Evolutionary conservation across 805 yeast species (phyloP).

Genomic region (Metschnikowia matae): DNA sequence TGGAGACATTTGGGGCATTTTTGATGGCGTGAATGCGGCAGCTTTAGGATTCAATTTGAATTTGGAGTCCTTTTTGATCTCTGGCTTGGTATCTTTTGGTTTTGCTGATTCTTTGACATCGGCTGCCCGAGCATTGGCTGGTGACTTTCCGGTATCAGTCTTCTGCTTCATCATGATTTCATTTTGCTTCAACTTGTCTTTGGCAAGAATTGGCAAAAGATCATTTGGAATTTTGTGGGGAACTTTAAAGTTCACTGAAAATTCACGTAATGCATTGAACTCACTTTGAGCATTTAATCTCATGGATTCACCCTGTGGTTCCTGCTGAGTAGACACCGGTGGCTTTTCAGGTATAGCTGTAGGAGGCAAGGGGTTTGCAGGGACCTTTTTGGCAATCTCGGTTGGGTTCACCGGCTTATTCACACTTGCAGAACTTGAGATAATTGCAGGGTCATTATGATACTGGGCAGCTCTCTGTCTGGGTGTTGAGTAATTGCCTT

Average conservation of each 20-base stretch:
- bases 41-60: slow-evolving; percentile 71
- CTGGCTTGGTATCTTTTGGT: slow-evolving; percentile 2
- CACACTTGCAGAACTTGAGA: slow-evolving; percentile 46
- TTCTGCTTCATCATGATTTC: slow-evolving; percentile 47
- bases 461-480: slow-evolving; percentile 49
- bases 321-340: background rate
- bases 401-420: slow-evolving; percentile 14
- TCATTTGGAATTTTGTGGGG: slow-evolving; percentile 59
- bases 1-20: slow-evolving; percentile 25
- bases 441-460: slow-evolving; percentile 64
- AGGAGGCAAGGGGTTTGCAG: slow-evolving; percentile 15
- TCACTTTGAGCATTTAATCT: slow-evolving; percentile 55
- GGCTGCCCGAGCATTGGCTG: background rate
- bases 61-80: slow-evolving; percentile 22
- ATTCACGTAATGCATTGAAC: slow-evolving; percentile 67
- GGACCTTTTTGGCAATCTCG: background rate
- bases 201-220: slow-evolving; percentile 63
- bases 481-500: slow-evolving; percentile 52
- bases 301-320: slow-evolving; percentile 32
- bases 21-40: slow-evolving; percentile 57
- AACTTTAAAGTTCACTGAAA: slow-evolving; percentile 77
- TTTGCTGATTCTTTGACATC: slow-evolving; percentile 5
- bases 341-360: slow-evolving; percentile 10
- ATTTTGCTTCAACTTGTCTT: slow-evolving; percentile 62
- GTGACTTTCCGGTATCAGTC: slow-evolving; percentile 5